phyloP scores from a whole-genome alignment of 331 rosid genomes.

The Quercus phellos region DNA sequence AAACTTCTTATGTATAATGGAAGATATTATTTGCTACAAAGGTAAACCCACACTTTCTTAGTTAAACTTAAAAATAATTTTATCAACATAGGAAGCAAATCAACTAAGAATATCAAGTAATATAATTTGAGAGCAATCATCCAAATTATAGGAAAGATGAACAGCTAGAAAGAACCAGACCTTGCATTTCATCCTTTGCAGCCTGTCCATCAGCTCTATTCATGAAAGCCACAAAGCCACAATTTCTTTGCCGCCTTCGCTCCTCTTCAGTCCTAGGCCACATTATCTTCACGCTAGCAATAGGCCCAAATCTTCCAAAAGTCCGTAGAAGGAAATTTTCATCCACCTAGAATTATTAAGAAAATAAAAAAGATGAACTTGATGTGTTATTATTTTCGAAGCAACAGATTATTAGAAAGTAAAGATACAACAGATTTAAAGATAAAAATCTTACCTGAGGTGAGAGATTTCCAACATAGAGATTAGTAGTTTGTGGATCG shows the following conservation, averaged over 20 bases:
- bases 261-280: constrained; percentile 99
- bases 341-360: constrained; percentile 60
- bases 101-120: background rate
- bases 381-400: background rate
- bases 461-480: constrained; percentile 97
- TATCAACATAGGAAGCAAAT: background rate
- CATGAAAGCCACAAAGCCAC: constrained; percentile 99
- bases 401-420: constrained; percentile 10
- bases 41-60: background rate
- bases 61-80: background rate
- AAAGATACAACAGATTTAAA: background rate
- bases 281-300: constrained; percentile 99
- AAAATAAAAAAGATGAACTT: constrained; percentile 14
- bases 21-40: background rate
- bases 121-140: background rate
- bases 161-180: constrained; percentile 33
- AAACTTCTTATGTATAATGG: background rate
- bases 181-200: constrained; percentile 99
- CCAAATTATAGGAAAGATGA: background rate
- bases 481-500: constrained; percentile 98
- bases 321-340: constrained; percentile 98
- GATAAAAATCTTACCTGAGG: constrained; percentile 56
- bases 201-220: constrained; percentile 98
- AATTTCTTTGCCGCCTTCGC: constrained; percentile 95
- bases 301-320: constrained; percentile 99